These are phyloP conservation scores for Ilyonectria destructans DNA, from an alignment of 2,329 filamentous ascomycete species.

Conservation along the genomic window DNA sequence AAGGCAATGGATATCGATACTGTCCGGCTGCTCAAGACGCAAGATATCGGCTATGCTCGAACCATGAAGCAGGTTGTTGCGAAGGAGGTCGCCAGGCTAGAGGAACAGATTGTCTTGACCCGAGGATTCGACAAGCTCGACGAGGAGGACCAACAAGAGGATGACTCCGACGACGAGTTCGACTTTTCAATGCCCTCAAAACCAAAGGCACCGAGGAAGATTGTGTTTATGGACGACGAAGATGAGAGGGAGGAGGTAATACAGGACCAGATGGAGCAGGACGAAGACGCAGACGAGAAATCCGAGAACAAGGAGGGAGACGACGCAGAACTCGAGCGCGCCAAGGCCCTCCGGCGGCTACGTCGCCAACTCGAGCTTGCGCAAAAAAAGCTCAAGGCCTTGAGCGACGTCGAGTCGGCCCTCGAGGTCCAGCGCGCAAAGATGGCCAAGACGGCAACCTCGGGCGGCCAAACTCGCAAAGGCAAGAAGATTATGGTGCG, in stretches of 20 bases:
- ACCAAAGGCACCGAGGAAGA: slow-evolving; percentile 62
- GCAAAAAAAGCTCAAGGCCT: slow-evolving; percentile 68
- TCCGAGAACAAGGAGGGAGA: slow-evolving; percentile 44
- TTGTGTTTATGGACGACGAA: slow-evolving; percentile 66
- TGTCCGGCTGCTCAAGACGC: slow-evolving; percentile 77
- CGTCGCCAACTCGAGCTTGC: slow-evolving; percentile 65
- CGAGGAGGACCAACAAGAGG: slow-evolving; percentile 53
- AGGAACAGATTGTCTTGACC: slow-evolving; percentile 68
- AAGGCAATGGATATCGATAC: slow-evolving; percentile 69
- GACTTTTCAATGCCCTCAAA: slow-evolving; percentile 50
- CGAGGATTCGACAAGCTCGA: slow-evolving; percentile 57
- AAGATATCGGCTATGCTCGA: slow-evolving; percentile 77
- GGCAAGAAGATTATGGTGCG: slow-evolving; percentile 76
- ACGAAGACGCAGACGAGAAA: slow-evolving; percentile 52
- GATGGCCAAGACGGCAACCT: slow-evolving; percentile 77
- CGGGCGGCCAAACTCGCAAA: slow-evolving; percentile 71
- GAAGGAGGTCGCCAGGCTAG: slow-evolving; percentile 71
- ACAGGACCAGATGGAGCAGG: slow-evolving; percentile 50
- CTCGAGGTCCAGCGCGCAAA: slow-evolving; percentile 73
- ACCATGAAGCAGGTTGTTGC: slow-evolving; percentile 73
- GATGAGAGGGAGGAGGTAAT: slow-evolving; percentile 55
- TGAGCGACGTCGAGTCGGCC: slow-evolving; percentile 71
- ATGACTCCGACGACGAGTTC: slow-evolving; percentile 54
- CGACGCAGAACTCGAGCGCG: slow-evolving; percentile 57
- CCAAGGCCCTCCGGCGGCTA: slow-evolving; percentile 63